Conservation (phyloP, 2,329 filamentous ascomycete genomes). For the Fusarium siculi region DNA sequence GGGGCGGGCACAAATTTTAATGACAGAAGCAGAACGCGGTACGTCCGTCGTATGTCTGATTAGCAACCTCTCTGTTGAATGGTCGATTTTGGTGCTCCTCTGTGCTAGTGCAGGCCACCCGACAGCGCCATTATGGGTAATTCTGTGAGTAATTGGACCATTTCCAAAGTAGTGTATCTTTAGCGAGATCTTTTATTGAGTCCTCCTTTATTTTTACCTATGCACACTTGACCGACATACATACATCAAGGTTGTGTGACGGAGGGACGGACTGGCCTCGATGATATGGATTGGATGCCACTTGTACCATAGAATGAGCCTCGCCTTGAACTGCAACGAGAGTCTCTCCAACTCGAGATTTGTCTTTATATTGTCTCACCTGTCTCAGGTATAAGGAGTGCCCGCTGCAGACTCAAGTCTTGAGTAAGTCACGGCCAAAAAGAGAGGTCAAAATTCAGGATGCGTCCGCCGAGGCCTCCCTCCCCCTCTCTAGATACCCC, state of each 20-base stretch:
- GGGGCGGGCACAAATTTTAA: conserved; percentile 20
- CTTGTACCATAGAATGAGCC: conserved; percentile 7
- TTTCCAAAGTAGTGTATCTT: conserved; percentile 5
- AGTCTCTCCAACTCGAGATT: neutral
- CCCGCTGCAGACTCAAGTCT: neutral
- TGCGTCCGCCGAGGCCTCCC: conserved; percentile 36
- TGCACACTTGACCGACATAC: conserved; percentile 17
- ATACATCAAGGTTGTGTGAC: conserved; percentile 5
- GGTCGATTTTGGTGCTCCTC: neutral
- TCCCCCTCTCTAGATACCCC: conserved; percentile 30
- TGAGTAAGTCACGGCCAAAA: neutral
- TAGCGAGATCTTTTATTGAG: conserved; percentile 21
- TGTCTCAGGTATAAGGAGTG: neutral
- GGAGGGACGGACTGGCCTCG: conserved; percentile 7
- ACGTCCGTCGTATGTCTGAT: neutral
- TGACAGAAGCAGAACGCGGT: conserved; percentile 19
- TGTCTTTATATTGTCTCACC: neutral
- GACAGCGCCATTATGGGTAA: conserved; percentile 8
- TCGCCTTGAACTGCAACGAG: neutral
- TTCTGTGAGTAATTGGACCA: conserved; percentile 13
- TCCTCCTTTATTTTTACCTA: neutral
- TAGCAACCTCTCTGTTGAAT: conserved; percentile 11
- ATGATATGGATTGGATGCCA: conserved; percentile 4
- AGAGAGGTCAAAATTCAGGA: conserved; percentile 18
- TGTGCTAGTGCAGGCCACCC: conserved; percentile 22